Percentiles rank a stretch among this genome's conserved stretches.
phyloP scores from a whole-genome alignment of 148 eudicot species.

The Fallopia convolvulus region DNA sequence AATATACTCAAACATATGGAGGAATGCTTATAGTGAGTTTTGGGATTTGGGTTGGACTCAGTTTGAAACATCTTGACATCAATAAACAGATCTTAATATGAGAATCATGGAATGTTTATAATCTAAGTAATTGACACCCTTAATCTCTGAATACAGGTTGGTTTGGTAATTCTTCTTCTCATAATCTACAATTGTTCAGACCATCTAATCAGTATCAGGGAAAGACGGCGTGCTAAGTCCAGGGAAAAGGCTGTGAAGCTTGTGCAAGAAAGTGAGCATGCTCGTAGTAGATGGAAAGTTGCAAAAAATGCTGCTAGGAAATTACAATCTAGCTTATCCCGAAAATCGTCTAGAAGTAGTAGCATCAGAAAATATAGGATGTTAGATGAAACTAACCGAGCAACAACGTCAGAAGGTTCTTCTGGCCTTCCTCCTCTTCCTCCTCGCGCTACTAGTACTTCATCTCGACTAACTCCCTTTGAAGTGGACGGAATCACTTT shows the following conservation, averaged over 20 bases:
- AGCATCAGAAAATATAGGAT: conserved; percentile 23
- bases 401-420: conserved; percentile 9
- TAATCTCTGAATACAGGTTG: conserved; percentile 38
- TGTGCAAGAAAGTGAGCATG: conserved; percentile 48
- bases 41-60: too few species aligned
- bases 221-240: conserved; percentile 61
- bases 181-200: conserved; percentile 80
- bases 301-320: conserved; percentile 70
- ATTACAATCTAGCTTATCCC: conserved; percentile 49
- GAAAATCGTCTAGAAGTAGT: conserved; percentile 42
- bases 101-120: too few species aligned
- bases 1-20: conserved; percentile 82
- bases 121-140: too few species aligned
- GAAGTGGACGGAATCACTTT: conserved; percentile 21
- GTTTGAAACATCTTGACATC: too few species aligned
- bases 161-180: conserved; percentile 63
- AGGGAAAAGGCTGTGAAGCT: conserved; percentile 77
- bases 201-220: conserved; percentile 64
- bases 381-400: conserved; percentile 21
- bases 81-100: too few species aligned
- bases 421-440: conserved; percentile 8
- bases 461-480: conserved; percentile 17
- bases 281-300: conserved; percentile 58
- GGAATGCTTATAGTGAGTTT: conserved; percentile 73
- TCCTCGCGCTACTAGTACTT: conserved; percentile 11